Conservation (phyloP, 192 early-diverging fungal genomes). For the Coemansia asiatica region DNA sequence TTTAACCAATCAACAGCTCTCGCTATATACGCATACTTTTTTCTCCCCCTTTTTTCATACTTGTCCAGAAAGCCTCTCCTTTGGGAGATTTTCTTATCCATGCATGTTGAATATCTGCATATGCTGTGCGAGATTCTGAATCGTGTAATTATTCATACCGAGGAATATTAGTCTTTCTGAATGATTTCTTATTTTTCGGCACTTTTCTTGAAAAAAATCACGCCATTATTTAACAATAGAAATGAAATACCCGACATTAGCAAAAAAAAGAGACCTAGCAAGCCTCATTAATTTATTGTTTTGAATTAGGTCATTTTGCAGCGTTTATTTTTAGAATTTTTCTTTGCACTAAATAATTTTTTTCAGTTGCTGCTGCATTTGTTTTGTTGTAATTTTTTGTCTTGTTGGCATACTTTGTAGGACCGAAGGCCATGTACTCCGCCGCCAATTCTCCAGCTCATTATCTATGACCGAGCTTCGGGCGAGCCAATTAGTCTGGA, state of each 20-base stretch:
- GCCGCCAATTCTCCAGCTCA: conserved; percentile 63
- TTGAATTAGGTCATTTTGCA: neutral
- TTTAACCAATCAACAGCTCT: neutral
- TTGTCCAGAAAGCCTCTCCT: too few relatives aligned
- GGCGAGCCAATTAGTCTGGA: conserved; percentile 29
- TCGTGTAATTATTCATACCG: neutral
- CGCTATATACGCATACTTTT: neutral
- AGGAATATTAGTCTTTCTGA: neutral
- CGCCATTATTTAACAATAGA: neutral
- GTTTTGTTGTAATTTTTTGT: neutral
- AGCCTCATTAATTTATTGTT: neutral
- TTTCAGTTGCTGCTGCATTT: neutral
- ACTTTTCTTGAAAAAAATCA: too few relatives aligned
- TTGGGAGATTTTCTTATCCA: neutral
- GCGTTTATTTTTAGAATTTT: neutral
- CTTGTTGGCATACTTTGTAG: conserved; percentile 17
- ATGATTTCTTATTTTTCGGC: too few relatives aligned
- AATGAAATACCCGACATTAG: neutral
- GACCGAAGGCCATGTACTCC: conserved; percentile 66
- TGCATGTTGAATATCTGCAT: too few relatives aligned
- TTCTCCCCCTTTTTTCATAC: neutral
- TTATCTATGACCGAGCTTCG: conserved; percentile 56
- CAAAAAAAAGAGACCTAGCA: neutral
- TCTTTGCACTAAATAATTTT: neutral
- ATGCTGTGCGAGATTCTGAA: too few relatives aligned